Evolutionary conservation across 352 stramenopile species (phyloP).

Genomic region (Globisporangium nodosum): DNA sequence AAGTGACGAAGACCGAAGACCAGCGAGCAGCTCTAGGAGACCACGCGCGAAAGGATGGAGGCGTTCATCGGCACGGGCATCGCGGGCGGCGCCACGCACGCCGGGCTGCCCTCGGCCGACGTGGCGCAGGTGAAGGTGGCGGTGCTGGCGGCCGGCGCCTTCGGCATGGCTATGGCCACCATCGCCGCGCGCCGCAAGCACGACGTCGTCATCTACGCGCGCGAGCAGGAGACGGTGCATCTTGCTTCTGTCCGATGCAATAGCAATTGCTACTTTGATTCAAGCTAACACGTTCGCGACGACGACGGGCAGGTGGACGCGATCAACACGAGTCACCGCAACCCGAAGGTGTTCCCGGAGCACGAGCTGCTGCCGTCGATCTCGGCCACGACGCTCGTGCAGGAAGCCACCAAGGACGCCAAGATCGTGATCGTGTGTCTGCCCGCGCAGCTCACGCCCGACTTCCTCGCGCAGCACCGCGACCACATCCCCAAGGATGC

Average conservation of each 20-base stretch:
- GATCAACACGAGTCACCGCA: conserved; percentile 91
- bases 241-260: background rate
- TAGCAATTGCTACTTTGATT: background rate
- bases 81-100: conserved; percentile 45
- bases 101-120: conserved; percentile 61
- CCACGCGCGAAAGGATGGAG: conserved; percentile 24
- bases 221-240: conserved; percentile 45
- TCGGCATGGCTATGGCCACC: conserved; percentile 94
- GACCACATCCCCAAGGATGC: conserved; percentile 85
- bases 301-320: conserved; percentile 52
- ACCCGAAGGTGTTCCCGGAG: conserved; percentile 90
- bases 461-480: conserved; percentile 86
- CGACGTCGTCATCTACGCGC: conserved; percentile 90
- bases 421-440: conserved; percentile 95
- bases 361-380: conserved; percentile 81
- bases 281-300: background rate
- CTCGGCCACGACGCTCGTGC: conserved; percentile 85
- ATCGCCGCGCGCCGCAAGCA: conserved; percentile 89
- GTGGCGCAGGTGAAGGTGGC: conserved; percentile 79
- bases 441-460: conserved; percentile 92
- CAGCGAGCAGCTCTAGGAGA: background rate
- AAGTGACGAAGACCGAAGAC: background rate
- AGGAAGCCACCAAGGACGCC: conserved; percentile 81
- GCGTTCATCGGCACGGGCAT: conserved; percentile 24
- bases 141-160: conserved; percentile 93